Base-by-base conservation (phyloP, 352 stramenopile genomes). In the Globisporangium middletonii region DNA sequence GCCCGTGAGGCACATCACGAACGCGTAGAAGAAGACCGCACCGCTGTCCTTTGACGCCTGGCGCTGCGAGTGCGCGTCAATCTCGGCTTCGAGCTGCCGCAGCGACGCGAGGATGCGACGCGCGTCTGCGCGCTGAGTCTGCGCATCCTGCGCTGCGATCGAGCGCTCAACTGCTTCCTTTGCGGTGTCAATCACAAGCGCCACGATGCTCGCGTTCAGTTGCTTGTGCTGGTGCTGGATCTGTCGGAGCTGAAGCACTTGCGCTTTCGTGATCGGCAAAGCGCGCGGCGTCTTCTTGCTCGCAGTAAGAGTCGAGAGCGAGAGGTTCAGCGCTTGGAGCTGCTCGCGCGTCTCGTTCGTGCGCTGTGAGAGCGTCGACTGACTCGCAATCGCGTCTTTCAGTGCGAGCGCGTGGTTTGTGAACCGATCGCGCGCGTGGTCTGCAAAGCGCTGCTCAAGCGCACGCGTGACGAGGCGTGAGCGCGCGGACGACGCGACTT, bases 11-110 rank as follows among this genome's bases (percentile, higher is more conserved):
- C 50, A 63, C 1, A 52, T 18, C 44, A 83, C 61, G 23, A 68
- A 47, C 6, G 60, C 28, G 45, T 79, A 83, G 51, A 83, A 76
- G 38, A 77, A 49, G 37, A 78, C 45, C 9, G 58, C 58, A n/a
- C 52, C 55, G 11, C 59, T 50, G 47, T 44, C 54, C 23, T 35
- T 38, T 5, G 55, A 23, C 48, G 44, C 19, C 51, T 65, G 38
- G 23, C 55, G 53, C 41, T 43, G 28, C 28, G 38, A 43, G 47
- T 53, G 53, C n/a, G 49, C 54, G 19, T 61, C 50, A 26, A 60
- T 60, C 5, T 56, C 28, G 6, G 41, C 16, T n/a, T 57, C 55
- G 7, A 66, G 48, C 16, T 47, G 28, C 19, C 41, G 53, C 4
- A 60, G 47, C 16, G 53, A 57, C 12, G 48, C 47, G 38, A 57